Base-by-base conservation (phyloP, 2,329 filamentous ascomycete genomes). In the Fusarium pilosicola region DNA sequence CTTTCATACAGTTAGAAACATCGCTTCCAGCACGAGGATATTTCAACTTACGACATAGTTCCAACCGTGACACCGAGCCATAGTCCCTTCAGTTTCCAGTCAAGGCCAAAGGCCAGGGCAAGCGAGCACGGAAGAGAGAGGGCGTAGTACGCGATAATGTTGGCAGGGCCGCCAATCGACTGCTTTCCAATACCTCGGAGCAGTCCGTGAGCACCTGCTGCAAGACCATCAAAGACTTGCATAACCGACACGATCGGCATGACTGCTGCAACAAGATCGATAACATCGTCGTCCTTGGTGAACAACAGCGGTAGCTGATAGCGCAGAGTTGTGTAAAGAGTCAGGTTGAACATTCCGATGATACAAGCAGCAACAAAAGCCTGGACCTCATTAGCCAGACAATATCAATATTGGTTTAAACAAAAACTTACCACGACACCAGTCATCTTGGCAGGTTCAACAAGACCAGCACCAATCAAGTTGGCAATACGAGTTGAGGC, bases 401-500 rank as follows among this genome's bases (percentile, higher is more conserved):
- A 15, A 7, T n/a, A 14, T 13, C 17, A n/a, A 26, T 10, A 26
- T 38, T 22, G 15, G 17, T 6, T 52, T 8, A 13, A 38, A n/a
- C 12, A 11, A 6, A 28, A 56, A 84, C 86, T 77, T 79, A 88
- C 92, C 63, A 97, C 95, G 81, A 89, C 91, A n/a, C 93, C 93
- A 2, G 93, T 93, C 7, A 90, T 93, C 79, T 92, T 94, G 22
- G 95, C 95, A 1, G 95, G 93, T 51, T 92, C 91, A 6, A 94
- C 91, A 17, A 98, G 87, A 2, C 92, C 92, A 1, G 96, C 95
- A 14, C 96, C 96, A 70, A 98, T 97, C 39, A 98, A 85, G 77
- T 98, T 98, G 24, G 95, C 96, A 20, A 98, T 90, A 2, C 96
- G 91, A 0, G 96, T 98, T 18, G 93, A 96, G 1, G 93, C 91